Conservation (phyloP, 805 yeast genomes). For the Saccharomyces mikatae region DNA sequence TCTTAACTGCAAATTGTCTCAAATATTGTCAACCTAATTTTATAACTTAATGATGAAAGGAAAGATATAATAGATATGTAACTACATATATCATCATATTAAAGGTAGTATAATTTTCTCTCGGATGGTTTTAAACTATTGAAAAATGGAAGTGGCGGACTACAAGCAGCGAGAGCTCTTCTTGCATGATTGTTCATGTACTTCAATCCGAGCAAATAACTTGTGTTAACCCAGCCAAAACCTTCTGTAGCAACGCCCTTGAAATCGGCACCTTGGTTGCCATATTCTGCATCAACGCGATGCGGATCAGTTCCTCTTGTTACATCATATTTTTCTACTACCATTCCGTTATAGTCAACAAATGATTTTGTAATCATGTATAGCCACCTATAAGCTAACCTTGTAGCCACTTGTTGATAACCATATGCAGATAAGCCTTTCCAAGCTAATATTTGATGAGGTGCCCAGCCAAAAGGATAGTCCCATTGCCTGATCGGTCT, state of each 20-base stretch:
- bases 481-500: slow-evolving; percentile 97
- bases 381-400: slow-evolving; percentile 82
- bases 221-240: slow-evolving; percentile 96
- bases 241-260: slow-evolving; percentile 94
- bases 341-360: slow-evolving; percentile 88
- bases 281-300: slow-evolving; percentile 90
- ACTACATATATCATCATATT: background rate
- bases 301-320: slow-evolving; percentile 78
- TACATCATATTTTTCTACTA: slow-evolving; percentile 92
- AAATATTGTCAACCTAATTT: background rate
- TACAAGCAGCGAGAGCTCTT: slow-evolving; percentile 71
- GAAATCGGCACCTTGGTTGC: slow-evolving; percentile 90
- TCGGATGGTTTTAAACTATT: slow-evolving; percentile 38
- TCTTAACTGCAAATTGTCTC: background rate
- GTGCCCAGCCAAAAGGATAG: slow-evolving; percentile 97
- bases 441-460: slow-evolving; percentile 97
- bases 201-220: slow-evolving; percentile 65
- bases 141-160: slow-evolving; percentile 63
- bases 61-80: background rate
- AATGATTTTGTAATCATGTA: slow-evolving; percentile 80
- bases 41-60: background rate
- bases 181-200: slow-evolving; percentile 57
- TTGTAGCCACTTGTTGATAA: slow-evolving; percentile 51
- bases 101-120: slow-evolving; percentile 30
- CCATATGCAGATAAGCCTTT: slow-evolving; percentile 72